Evolutionary conservation across 352 stramenopile species (phyloP).

Genomic region (Pythium phragmiticola): DNA sequence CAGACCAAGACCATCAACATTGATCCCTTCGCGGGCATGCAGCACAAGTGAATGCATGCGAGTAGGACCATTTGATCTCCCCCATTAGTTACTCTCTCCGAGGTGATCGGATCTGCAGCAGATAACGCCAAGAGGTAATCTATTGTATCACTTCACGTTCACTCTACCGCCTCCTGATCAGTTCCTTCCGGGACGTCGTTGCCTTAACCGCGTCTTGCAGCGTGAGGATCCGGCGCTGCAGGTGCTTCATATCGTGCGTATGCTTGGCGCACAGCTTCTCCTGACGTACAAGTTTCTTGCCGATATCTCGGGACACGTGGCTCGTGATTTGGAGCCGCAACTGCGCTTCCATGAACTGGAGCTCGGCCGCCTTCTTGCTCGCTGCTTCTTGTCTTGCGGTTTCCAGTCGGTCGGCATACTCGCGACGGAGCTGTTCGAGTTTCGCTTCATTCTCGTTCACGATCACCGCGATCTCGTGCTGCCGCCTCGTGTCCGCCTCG

Average conservation of each 20-base stretch:
- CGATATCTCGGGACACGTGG: constrained; percentile 34
- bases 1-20: constrained; percentile 78
- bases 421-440: constrained; percentile 28
- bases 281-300: constrained; percentile 23
- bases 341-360: constrained; percentile 41
- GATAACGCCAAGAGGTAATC: not conserved
- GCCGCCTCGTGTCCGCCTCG: constrained; percentile 28
- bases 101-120: not conserved
- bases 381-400: constrained; percentile 31
- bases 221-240: constrained; percentile 11
- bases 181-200: not conserved
- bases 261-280: constrained; percentile 24
- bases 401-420: constrained; percentile 30
- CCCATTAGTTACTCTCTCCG: too few relatives aligned
- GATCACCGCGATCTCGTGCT: constrained; percentile 25
- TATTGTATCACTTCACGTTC: constrained; percentile 2
- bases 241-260: constrained; percentile 16
- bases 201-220: constrained; percentile 15
- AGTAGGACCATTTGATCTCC: too few relatives aligned
- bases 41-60: constrained; percentile 7
- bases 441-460: constrained; percentile 6
- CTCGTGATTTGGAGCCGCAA: constrained; percentile 35
- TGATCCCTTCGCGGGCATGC: constrained; percentile 70
- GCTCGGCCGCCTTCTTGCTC: constrained; percentile 32
- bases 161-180: not conserved